Percentiles rank a stretch among this genome's conserved stretches.
Conservation (phyloP, 805 yeast genomes). For the Candida ascalaphidarum region DNA sequence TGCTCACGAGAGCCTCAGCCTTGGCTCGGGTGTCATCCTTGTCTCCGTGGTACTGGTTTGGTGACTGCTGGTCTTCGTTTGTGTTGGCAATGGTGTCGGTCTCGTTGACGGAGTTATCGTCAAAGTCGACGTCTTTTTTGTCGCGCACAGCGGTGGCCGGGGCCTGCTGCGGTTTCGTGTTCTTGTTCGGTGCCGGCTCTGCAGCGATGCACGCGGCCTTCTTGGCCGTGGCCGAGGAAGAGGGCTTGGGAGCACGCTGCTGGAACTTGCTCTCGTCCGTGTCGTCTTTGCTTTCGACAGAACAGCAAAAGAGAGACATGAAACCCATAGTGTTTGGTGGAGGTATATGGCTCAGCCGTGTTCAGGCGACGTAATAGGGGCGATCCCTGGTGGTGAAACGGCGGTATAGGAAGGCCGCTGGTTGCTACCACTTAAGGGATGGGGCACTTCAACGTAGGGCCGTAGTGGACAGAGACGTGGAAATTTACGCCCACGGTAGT, state of each 20-base stretch:
- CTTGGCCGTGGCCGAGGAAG: background rate
- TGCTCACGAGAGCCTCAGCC: too few relatives aligned
- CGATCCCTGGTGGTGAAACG: too few relatives aligned
- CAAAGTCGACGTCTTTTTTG: conserved; percentile 23
- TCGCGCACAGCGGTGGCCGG: too few relatives aligned
- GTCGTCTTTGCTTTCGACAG: conserved; percentile 25
- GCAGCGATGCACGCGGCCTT: background rate
- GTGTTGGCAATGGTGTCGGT: conserved; percentile 35
- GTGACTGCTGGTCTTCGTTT: conserved; percentile 12
- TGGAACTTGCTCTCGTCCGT: conserved; percentile 17
- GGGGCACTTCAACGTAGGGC: too few relatives aligned
- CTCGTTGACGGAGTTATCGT: conserved; percentile 30
- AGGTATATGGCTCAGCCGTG: too few relatives aligned
- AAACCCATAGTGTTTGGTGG: too few relatives aligned
- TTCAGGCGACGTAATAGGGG: too few relatives aligned
- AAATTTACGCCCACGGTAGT: too few relatives aligned
- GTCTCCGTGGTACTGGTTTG: conserved; percentile 2
- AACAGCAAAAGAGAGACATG: too few relatives aligned
- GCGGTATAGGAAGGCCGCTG: too few relatives aligned
- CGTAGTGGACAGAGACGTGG: too few relatives aligned
- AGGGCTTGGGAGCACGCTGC: conserved; percentile 1
- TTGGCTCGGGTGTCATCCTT: conserved; percentile 15
- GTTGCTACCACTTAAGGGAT: too few relatives aligned
- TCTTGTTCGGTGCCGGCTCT: background rate
- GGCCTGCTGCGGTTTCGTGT: background rate